Base-by-base conservation (phyloP, 2,329 filamentous ascomycete genomes). In the Aspergillus clavatus region DNA sequence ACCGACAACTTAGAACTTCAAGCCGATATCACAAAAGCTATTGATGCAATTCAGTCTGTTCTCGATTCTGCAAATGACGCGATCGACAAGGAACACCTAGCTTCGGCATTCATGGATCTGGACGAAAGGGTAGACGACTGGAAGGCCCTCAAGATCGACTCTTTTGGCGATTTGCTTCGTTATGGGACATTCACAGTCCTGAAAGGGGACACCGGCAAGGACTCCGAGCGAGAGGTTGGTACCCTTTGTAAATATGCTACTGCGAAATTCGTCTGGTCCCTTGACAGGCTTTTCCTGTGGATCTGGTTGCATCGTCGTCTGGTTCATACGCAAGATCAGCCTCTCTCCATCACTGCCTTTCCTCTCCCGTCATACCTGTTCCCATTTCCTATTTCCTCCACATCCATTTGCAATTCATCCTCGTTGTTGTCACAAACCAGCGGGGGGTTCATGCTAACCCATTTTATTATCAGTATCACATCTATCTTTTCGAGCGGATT, bases 401-500 rank as follows among this genome's bases (percentile, higher is more conserved):
- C n/a, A n/a, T n/a, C n/a, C n/a, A n/a, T n/a, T 33, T 33, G 29
- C 29, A 8, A 33, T 16, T 10, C 29, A 10, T 10, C n/a, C n/a
- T n/a, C n/a, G 29, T 33, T 33, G 18, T 33, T 33, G 5, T 33
- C n/a, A 18, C 29, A 33, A 33, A 16, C 29, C 4, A 33, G 29
- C 29, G n/a, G 10, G 14, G 7, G 10, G 8, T 18, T n/a, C n/a
- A 18, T 29, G 45, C 57, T 61, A 35, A 62, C 52, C 38, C 40
- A 24, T 21, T 43, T 29, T 16, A 37, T 26, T 38, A 38, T 45
- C 50, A 95, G 87, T 98, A 97, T 66, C 91, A 95, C 67, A 94
- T 98, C 50, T 98, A 95, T 69, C 82, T 98, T 23, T 98, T 98
- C 67, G 88, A 97, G 66, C 87, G 82, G 63, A 98, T 98, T 46